Conservation (phyloP, 306 rosid species). For the Quercus ilex region DNA sequence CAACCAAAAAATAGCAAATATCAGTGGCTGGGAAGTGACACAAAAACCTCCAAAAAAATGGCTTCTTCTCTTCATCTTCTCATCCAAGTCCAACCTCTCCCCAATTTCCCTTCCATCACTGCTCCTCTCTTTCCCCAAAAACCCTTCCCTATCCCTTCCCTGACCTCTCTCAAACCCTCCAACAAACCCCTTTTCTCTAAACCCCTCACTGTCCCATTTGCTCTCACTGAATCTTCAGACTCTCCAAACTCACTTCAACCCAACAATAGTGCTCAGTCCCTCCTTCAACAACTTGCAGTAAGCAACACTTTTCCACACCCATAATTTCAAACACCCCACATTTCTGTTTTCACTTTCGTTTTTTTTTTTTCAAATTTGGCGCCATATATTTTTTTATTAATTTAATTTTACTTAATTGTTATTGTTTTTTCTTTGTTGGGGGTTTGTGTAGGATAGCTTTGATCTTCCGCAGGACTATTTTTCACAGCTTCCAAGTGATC, state of each 20-base stretch:
- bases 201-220: slow-evolving; percentile 39
- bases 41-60: slow-evolving; percentile 32
- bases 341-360: neutral
- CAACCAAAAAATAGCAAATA: neutral
- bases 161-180: slow-evolving; percentile 33
- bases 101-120: slow-evolving; percentile 30
- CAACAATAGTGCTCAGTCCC: slow-evolving; percentile 34
- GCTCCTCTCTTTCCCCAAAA: slow-evolving; percentile 27
- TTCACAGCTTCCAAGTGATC: slow-evolving; percentile 71
- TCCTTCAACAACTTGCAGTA: slow-evolving; percentile 69
- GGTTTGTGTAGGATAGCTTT: slow-evolving; percentile 57
- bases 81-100: slow-evolving; percentile 34
- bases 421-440: neutral
- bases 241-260: slow-evolving; percentile 59
- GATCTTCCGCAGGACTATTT: slow-evolving; percentile 85
- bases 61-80: slow-evolving; percentile 53
- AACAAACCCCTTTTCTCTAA: slow-evolving; percentile 17
- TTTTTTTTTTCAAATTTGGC: neutral
- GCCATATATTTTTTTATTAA: neutral
- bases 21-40: neutral
- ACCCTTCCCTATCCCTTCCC: slow-evolving; percentile 27
- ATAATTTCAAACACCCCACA: neutral
- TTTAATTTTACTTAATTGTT: neutral
- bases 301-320: slow-evolving; percentile 13
- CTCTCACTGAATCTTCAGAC: slow-evolving; percentile 64